Evolutionary conservation across 2,329 filamentous ascomycete genomes (phyloP).

Genomic region (Ophiostoma sp.): DNA sequence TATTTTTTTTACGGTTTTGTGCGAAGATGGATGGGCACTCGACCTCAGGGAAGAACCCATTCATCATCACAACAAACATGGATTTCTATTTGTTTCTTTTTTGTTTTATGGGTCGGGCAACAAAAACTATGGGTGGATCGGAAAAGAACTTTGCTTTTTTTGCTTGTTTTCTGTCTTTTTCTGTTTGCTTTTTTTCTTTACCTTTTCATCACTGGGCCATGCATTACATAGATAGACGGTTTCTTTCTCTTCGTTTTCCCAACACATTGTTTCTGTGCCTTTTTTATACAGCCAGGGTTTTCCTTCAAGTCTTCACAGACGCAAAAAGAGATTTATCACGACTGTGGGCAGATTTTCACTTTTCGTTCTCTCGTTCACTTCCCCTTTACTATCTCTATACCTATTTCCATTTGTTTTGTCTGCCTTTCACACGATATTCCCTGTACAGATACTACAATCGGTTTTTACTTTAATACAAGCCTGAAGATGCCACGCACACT

Average conservation of each 20-base stretch:
- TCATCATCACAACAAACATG: background rate
- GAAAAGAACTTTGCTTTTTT: conserved; percentile 26
- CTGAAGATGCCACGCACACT: background rate
- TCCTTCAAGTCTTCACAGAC: conserved; percentile 14
- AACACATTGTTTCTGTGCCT: background rate
- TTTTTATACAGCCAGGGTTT: background rate
- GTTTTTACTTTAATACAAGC: background rate
- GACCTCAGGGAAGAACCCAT: background rate
- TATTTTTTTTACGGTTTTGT: background rate
- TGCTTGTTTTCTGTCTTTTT: background rate
- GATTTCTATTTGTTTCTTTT: background rate
- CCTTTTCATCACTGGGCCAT: conserved; percentile 18
- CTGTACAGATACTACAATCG: conserved; percentile 20
- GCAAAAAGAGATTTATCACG: background rate
- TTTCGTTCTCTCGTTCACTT: background rate
- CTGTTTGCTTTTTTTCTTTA: background rate
- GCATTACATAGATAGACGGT: conserved; percentile 27
- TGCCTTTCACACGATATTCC: conserved; percentile 7
- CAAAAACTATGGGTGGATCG: conserved; percentile 25
- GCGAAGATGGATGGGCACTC: background rate
- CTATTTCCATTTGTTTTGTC: conserved; percentile 19
- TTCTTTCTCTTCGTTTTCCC: background rate
- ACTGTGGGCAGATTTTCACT: background rate
- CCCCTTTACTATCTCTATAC: background rate
- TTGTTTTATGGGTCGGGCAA: conserved; percentile 20